Percentiles rank a stretch among this genome's conserved stretches.
Evolutionary conservation across 2,329 filamentous ascomycete species (phyloP).

Genomic region (Pseudogymnoascus verrucosus): DNA sequence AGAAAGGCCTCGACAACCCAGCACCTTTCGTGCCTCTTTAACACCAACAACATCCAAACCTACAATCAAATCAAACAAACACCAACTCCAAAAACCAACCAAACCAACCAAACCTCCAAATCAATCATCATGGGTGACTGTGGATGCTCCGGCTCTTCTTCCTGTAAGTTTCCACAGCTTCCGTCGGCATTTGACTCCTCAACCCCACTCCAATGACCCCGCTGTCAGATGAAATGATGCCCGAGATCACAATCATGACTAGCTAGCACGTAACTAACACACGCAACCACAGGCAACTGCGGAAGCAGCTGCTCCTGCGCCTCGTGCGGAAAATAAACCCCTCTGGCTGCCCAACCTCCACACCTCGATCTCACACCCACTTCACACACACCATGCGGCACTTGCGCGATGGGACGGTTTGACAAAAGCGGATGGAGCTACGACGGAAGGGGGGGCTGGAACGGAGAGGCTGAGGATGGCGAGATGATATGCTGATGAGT

Average conservation of each 20-base stretch:
- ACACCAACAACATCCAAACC: not conserved
- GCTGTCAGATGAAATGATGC: not conserved
- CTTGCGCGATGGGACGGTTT: not conserved
- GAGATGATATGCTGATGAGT: not conserved
- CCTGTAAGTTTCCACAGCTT: conserved; percentile 5
- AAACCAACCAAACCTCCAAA: not conserved
- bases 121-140: conserved; percentile 9
- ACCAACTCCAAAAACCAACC: not conserved
- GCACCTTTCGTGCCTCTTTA: not conserved
- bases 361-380: not conserved
- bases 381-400: not conserved
- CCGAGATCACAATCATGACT: not conserved
- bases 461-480: not conserved
- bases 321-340: conserved; percentile 8
- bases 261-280: conserved; percentile 1
- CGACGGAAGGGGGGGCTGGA: not conserved
- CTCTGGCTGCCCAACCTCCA: conserved; percentile 1
- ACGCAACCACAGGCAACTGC: not conserved
- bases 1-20: not conserved
- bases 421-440: not conserved
- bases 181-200: not conserved
- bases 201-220: not conserved
- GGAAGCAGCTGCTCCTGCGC: conserved; percentile 4
- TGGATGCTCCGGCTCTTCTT: conserved; percentile 8
- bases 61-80: not conserved